Conservation (phyloP, 208 protist genomes). For the Leishmania guyanensis region DNA sequence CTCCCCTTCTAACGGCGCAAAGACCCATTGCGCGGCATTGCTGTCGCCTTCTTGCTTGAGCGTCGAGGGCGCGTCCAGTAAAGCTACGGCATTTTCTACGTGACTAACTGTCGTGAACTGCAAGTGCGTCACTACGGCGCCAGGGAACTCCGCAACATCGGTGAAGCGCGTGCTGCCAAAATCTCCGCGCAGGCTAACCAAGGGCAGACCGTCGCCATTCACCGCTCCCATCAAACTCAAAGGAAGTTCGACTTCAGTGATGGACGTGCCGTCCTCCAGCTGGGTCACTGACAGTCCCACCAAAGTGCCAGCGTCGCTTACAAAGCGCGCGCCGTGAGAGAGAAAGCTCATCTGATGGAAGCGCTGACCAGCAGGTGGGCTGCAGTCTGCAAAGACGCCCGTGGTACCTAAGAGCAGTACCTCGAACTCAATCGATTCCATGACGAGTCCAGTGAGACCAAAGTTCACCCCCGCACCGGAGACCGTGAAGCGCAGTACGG, state of each 20-base stretch:
- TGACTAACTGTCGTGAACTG: slow-evolving; percentile 23
- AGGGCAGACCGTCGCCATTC: slow-evolving; percentile 20
- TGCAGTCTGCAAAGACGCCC: not conserved
- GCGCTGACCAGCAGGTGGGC: not conserved
- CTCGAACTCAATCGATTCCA: slow-evolving; percentile 75
- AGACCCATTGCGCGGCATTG: slow-evolving; percentile 10
- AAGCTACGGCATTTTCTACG: not conserved
- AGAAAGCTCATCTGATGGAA: slow-evolving; percentile 24
- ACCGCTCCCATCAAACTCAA: slow-evolving; percentile 24
- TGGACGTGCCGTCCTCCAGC: not conserved
- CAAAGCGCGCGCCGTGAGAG: slow-evolving; percentile 31
- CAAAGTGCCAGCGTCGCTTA: not conserved
- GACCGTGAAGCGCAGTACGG: slow-evolving; percentile 65
- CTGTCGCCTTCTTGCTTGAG: not conserved
- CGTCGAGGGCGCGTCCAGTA: not conserved
- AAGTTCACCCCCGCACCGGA: slow-evolving; percentile 53
- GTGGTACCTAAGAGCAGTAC: slow-evolving; percentile 22
- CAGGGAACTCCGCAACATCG: slow-evolving; percentile 9
- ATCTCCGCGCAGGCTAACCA: slow-evolving; percentile 20
- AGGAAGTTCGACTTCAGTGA: slow-evolving; percentile 6
- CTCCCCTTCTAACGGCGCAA: slow-evolving; percentile 16
- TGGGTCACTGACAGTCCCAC: not conserved
- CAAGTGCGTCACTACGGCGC: slow-evolving; percentile 25
- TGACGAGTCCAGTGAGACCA: slow-evolving; percentile 40
- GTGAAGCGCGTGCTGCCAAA: slow-evolving; percentile 21